Evolutionary conservation across 129 eudicot species (phyloP), one percentile per base, ranked within the genome.

Genomic region (Tagetes erecta): DNA sequence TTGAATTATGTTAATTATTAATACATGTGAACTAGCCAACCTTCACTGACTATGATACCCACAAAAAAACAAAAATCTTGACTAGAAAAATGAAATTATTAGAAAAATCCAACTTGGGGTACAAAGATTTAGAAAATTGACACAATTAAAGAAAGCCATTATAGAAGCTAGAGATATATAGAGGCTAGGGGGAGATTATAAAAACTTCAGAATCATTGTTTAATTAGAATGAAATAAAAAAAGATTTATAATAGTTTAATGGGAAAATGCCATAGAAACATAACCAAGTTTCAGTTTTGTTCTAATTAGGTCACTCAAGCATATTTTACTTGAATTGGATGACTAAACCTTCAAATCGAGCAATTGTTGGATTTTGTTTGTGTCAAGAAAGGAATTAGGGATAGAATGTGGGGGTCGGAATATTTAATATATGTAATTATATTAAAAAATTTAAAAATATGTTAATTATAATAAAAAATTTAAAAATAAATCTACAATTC

Each of bases 21-120:
- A 14, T 80, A 63, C 72, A 69, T 80, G 80, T 80, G 83, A 66
- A 70, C 44, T 42, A 75, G 84, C 84, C 84, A 80, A 68, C 77
- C 76, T 50, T 60, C 68, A 80, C 84, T 75, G 84, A 80, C 84
- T 76, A 81, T 81, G 78, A 57, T 75, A 64, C 85, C 81, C 81
- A 47, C 49, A 53, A 58, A 76, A 76, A 72, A 69, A 64, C 71
- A 68, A 76, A 69, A 53, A 30, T 36, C 46, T 74, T 55, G 79
- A 73, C 75, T 67, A 71, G 62, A 76, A 59, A 73, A 58, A 79
- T 69, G 60, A 63, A 57, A 36, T 44, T 41, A 38, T n/a, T 56
- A 53, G 37, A 69, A 56, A 71, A 76, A 66, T 60, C 79, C 73
- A 72, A 76, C 70, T 75, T 67, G 80, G 78, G 74, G 87, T 78